Conservation (phyloP, 1,284 basidiomycete species). For the Apiotrichum gamsii region DNA sequence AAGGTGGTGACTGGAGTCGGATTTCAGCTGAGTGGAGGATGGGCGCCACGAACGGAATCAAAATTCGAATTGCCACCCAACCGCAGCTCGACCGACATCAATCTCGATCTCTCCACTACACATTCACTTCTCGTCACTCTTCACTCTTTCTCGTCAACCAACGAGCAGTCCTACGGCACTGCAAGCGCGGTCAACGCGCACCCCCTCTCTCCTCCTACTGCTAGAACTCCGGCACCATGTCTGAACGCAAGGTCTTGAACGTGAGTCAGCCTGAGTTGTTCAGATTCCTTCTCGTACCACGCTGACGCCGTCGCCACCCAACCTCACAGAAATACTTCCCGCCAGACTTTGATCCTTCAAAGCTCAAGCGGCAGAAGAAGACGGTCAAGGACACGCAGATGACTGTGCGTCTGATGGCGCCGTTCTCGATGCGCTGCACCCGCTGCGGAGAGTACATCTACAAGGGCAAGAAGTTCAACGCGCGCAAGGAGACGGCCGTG, state of each 20-base stretch:
- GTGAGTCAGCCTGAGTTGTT: slow-evolving; percentile 29
- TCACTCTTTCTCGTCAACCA: too few species aligned
- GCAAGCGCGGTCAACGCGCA: too few species aligned
- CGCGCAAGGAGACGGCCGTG: slow-evolving; percentile 93
- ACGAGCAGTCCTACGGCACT: too few species aligned
- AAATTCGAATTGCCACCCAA: too few species aligned
- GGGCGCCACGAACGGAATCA: too few species aligned
- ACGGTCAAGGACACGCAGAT: slow-evolving; percentile 84
- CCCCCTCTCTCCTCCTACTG: background rate
- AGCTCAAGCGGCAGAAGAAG: slow-evolving; percentile 73
- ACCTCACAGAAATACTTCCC: slow-evolving; percentile 41
- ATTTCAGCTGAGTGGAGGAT: too few species aligned
- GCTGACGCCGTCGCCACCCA: background rate
- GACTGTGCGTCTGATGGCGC: slow-evolving; percentile 97
- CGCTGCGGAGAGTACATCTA: slow-evolving; percentile 96
- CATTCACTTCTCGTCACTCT: too few species aligned
- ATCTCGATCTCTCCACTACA: too few species aligned
- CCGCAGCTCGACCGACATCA: too few species aligned
- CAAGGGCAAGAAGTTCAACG: slow-evolving; percentile 98
- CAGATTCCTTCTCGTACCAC: background rate
- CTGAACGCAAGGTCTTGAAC: slow-evolving; percentile 82
- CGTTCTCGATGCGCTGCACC: slow-evolving; percentile 95
- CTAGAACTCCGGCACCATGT: slow-evolving; percentile 56
- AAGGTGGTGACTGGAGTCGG: too few species aligned
- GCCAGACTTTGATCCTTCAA: slow-evolving; percentile 90